These are phyloP conservation scores for Sindora glabra DNA, from an alignment of 306 rosid genomes.

Conservation along the genomic window DNA sequence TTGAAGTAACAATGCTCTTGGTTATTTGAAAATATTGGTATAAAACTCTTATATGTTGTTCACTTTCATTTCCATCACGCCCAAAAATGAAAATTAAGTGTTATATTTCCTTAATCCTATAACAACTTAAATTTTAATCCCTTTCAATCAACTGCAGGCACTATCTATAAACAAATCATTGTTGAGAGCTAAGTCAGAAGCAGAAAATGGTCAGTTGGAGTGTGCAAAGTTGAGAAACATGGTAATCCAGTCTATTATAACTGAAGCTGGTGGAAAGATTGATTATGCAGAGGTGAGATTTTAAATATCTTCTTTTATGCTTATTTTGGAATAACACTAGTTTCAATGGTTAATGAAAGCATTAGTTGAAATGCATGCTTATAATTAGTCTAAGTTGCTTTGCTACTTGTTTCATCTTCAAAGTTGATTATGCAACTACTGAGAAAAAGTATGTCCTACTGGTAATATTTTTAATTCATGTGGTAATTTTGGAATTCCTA, in stretches of 20 bases:
- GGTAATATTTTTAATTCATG: too few relatives aligned
- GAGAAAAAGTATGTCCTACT: too few relatives aligned
- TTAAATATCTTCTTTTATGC: too few relatives aligned
- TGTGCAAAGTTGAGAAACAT: slow-evolving; percentile 45
- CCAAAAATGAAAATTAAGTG: neutral
- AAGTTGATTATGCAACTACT: too few relatives aligned
- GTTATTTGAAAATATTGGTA: neutral
- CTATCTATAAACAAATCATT: slow-evolving; percentile 65
- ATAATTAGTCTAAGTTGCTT: too few relatives aligned
- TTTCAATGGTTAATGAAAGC: too few relatives aligned
- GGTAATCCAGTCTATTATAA: slow-evolving; percentile 45
- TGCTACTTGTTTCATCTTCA: too few relatives aligned
- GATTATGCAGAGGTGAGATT: slow-evolving; percentile 77
- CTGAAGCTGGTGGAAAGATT: slow-evolving; percentile 69
- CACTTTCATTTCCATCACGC: neutral
- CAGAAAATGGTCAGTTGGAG: slow-evolving; percentile 51
- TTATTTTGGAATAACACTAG: too few relatives aligned
- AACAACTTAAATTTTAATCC: neutral
- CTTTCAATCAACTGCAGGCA: slow-evolving; percentile 48
- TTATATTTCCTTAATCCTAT: neutral
- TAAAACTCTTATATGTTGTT: neutral
- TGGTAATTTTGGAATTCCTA: too few relatives aligned
- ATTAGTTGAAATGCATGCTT: too few relatives aligned
- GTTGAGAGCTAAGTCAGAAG: slow-evolving; percentile 52
- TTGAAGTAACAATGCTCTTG: too few relatives aligned